These are phyloP conservation scores for Aurantiochytrium sp. DNA, from an alignment of 108 stramenopile species.

Conservation along the genomic window DNA sequence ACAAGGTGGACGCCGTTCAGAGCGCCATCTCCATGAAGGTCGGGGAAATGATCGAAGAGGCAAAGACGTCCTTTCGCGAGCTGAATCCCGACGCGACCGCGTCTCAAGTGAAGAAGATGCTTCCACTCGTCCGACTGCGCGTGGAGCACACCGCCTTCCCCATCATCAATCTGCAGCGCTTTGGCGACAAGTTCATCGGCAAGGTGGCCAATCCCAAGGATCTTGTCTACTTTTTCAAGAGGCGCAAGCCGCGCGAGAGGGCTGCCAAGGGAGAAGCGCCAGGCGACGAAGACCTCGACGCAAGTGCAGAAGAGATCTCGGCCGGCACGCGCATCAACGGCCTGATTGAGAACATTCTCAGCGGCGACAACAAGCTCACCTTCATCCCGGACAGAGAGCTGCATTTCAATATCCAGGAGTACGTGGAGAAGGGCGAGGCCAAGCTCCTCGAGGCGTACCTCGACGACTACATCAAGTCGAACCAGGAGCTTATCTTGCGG, in stretches of 20 bases:
- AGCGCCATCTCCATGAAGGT: slow-evolving; percentile 63
- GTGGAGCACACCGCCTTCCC: slow-evolving; percentile 92
- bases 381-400: neutral
- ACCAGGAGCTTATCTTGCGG: neutral
- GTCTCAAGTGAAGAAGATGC: slow-evolving; percentile 56
- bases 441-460: neutral
- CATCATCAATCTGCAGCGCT: slow-evolving; percentile 79
- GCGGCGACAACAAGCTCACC: neutral
- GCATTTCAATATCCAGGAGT: neutral
- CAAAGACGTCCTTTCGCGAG: slow-evolving; percentile 44
- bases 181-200: slow-evolving; percentile 44
- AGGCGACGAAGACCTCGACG: neutral
- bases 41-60: slow-evolving; percentile 59
- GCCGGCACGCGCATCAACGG: neutral
- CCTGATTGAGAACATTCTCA: neutral
- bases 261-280: neutral
- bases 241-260: neutral
- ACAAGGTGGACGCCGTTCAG: slow-evolving; percentile 63
- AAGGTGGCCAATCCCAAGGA: slow-evolving; percentile 45
- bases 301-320: neutral
- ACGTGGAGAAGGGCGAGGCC: neutral
- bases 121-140: slow-evolving; percentile 74
- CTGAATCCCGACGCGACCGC: slow-evolving; percentile 44
- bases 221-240: neutral
- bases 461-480: neutral